Conservation (phyloP, 768 basidiomycete species). For the Kwoniella shandongensis region DNA sequence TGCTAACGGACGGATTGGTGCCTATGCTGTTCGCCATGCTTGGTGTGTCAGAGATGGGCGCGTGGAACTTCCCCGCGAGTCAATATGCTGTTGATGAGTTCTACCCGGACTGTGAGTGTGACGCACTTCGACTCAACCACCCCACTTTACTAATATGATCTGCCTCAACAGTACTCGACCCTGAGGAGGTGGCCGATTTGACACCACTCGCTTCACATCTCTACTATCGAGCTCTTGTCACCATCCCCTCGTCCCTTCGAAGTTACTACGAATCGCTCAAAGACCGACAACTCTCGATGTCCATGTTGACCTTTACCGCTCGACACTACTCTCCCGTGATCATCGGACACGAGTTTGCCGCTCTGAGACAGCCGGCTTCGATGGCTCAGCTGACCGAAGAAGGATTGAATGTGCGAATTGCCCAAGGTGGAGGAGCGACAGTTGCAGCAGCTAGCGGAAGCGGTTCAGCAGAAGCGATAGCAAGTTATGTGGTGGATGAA, state of each 20-base stretch:
- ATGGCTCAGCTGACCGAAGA: conserved; percentile 64
- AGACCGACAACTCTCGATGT: conserved; percentile 78
- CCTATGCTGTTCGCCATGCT: conserved; percentile 70
- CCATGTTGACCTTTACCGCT: conserved; percentile 75
- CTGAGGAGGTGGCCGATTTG: conserved; percentile 40
- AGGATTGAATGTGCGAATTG: conserved; percentile 75
- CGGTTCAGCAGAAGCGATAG: conserved; percentile 73
- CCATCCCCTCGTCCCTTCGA: conserved; percentile 80
- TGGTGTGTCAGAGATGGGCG: conserved; percentile 63
- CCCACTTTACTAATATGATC: conserved; percentile 17
- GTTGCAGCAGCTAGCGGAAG: conserved; percentile 25
- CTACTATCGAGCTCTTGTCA: conserved; percentile 80
- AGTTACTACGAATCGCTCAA: conserved; percentile 83
- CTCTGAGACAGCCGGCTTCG: conserved; percentile 57
- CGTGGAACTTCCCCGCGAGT: conserved; percentile 74
- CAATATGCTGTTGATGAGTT: conserved; percentile 83
- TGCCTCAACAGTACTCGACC: conserved; percentile 38
- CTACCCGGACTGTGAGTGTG: conserved; percentile 59
- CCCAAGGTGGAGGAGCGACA: conserved; percentile 55
- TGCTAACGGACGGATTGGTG: conserved; percentile 68
- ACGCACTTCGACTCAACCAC: too few relatives aligned
- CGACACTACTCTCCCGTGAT: conserved; percentile 85
- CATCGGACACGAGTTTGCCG: conserved; percentile 76
- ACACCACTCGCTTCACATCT: conserved; percentile 75
- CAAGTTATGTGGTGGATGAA: conserved; percentile 85